Evolutionary conservation across 1,284 basidiomycete genomes (phyloP).

Genomic region (Vanrija pseudolonga): DNA sequence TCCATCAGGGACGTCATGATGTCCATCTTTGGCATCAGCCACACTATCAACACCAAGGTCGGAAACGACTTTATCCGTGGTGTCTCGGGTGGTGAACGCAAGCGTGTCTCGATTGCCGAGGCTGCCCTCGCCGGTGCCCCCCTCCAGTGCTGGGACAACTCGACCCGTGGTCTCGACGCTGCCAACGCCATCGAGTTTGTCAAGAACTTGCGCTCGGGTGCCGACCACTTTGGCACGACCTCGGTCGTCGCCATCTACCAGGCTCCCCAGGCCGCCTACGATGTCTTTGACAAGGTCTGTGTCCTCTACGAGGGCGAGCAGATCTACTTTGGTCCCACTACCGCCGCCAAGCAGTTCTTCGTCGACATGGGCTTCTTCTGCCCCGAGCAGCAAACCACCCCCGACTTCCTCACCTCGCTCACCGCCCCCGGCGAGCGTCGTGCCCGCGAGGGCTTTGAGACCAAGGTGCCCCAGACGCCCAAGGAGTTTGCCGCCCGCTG

Average conservation of each 20-base stretch:
- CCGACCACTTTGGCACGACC: slow-evolving; percentile 50
- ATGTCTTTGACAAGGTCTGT: slow-evolving; percentile 65
- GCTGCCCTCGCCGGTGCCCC: slow-evolving; percentile 45
- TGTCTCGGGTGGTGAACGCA: slow-evolving; percentile 56
- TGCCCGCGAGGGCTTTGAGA: slow-evolving; percentile 53
- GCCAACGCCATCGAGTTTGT: slow-evolving; percentile 56
- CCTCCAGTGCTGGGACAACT: slow-evolving; percentile 53
- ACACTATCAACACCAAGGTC: slow-evolving; percentile 53
- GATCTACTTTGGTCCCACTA: slow-evolving; percentile 72
- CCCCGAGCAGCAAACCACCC: slow-evolving; percentile 48
- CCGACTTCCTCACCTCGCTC: slow-evolving; percentile 61
- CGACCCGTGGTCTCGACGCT: slow-evolving; percentile 57
- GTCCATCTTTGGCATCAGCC: slow-evolving; percentile 54
- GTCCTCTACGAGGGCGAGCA: slow-evolving; percentile 77
- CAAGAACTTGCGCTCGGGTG: slow-evolving; percentile 53
- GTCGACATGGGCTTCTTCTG: slow-evolving; percentile 68
- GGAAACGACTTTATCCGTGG: slow-evolving; percentile 53
- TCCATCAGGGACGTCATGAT: slow-evolving; percentile 52
- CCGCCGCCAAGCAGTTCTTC: slow-evolving; percentile 73
- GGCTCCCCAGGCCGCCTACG: slow-evolving; percentile 53
- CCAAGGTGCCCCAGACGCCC: slow-evolving; percentile 58
- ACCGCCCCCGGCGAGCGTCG: slow-evolving; percentile 62
- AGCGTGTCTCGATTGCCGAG: slow-evolving; percentile 56
- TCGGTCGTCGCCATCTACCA: slow-evolving; percentile 52
- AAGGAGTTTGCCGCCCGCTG: slow-evolving; percentile 56